Conservation (phyloP, 2,329 filamentous ascomycete species). For the Penicillium fuscoglaucum region DNA sequence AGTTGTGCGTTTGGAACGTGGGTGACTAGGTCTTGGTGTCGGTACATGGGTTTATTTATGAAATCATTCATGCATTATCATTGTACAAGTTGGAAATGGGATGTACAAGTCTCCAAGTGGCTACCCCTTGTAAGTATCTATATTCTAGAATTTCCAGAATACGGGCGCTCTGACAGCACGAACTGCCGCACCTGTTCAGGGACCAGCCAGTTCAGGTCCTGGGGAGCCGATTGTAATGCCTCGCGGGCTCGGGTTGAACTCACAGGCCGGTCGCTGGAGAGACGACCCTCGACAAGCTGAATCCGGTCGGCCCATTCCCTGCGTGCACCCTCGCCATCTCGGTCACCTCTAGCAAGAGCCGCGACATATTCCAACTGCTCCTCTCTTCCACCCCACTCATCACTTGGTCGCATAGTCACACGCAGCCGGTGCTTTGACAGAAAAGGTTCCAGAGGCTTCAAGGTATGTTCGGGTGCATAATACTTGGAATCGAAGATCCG, state of each 20-base stretch:
- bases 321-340: constrained; percentile 40
- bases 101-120: neutral
- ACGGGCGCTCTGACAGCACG: constrained; percentile 35
- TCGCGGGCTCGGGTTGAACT: constrained; percentile 48
- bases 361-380: constrained; percentile 43
- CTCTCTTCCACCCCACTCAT: constrained; percentile 41
- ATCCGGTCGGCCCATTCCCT: constrained; percentile 47
- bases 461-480: constrained; percentile 47
- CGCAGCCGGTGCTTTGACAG: constrained; percentile 46
- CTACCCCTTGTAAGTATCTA: neutral
- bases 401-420: constrained; percentile 46
- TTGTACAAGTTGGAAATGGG: neutral
- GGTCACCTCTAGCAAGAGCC: constrained; percentile 40
- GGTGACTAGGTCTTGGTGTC: neutral
- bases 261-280: constrained; percentile 36
- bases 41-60: neutral
- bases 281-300: constrained; percentile 43
- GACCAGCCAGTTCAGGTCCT: constrained; percentile 40
- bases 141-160: constrained; percentile 17
- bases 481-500: constrained; percentile 52
- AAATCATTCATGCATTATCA: constrained; percentile 3
- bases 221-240: constrained; percentile 32
- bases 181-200: constrained; percentile 36
- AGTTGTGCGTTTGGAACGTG: neutral
- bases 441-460: constrained; percentile 45